These are phyloP conservation scores for Leptographium procerum DNA, from an alignment of 2,329 filamentous ascomycete genomes.

Conservation along the genomic window DNA sequence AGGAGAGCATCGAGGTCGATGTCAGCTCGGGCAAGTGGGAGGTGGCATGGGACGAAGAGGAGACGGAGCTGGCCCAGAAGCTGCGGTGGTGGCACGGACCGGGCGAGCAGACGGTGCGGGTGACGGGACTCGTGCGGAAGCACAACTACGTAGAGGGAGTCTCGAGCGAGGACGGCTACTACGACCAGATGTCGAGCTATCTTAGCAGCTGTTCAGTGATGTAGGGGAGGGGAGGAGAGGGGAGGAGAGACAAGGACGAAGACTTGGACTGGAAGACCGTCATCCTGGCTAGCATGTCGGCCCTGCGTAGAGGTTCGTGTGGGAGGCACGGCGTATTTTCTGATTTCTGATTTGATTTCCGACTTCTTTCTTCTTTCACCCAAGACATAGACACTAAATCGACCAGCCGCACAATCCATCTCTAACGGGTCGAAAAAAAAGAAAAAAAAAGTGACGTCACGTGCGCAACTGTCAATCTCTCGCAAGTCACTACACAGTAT, in stretches of 20 bases:
- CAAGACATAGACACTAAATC: background rate
- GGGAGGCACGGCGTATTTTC: background rate
- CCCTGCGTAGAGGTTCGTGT: background rate
- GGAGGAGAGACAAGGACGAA: too few relatives aligned
- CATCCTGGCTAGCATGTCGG: background rate
- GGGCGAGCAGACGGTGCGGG: constrained; percentile 68
- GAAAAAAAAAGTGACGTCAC: too few relatives aligned
- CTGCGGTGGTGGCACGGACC: constrained; percentile 88
- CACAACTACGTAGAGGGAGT: constrained; percentile 44
- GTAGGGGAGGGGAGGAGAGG: constrained; percentile 19
- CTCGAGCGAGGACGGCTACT: constrained; percentile 63
- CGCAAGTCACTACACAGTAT: too few relatives aligned
- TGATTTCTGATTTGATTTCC: background rate
- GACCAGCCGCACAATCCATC: too few relatives aligned
- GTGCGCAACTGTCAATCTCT: too few relatives aligned
- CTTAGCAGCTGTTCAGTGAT: constrained; percentile 41
- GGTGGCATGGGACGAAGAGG: constrained; percentile 61
- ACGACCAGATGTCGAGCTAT: constrained; percentile 53
- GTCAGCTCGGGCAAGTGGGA: constrained; percentile 85
- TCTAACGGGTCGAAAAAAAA: too few relatives aligned
- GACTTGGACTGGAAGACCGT: too few relatives aligned
- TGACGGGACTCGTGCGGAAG: constrained; percentile 62
- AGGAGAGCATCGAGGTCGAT: constrained; percentile 56
- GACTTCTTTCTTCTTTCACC: background rate
- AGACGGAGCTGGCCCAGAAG: constrained; percentile 59